Base-by-base conservation (phyloP, 306 rosid genomes). In the Fragaria nilgerrensis region DNA sequence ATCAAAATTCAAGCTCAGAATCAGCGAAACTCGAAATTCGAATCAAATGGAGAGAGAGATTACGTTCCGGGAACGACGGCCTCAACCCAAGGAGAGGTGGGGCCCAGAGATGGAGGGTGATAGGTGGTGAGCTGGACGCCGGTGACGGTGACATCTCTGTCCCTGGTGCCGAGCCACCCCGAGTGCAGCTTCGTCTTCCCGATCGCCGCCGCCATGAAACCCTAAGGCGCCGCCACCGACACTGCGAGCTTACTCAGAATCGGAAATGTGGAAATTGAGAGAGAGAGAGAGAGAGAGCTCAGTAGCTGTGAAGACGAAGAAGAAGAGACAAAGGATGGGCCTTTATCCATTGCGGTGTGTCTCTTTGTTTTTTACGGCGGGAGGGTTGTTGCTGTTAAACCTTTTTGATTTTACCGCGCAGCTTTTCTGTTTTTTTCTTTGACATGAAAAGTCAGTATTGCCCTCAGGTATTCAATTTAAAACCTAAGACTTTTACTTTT, bases 41-140 rank as follows among this genome's bases (percentile, higher is more conserved):
- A 48, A 43, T 56, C 47, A 71, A 11, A 49, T 5, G 47, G 68
- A 65, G 76, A 77, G 72, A 75, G 79, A 2, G 52, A 80, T 86
- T 94, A 92, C 98, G 98, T 92, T 90, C 97, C 98, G 34, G 98
- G 98, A 32, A 94, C 91, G 75, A 79, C 82, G 41, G 98, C 98
- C 68, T 86, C 73, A 82, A 92, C 88, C 98, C 98, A 94, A 7
- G 96, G 98, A 1, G 95, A 83, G 69, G 77, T 58, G 72, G 89
- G 77, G 58, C 82, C 75, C 44, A 70, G 36, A 44, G 92, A 70
- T 2, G 98, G 98, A 72, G 93, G 91, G 68, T 89, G 88, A 70
- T 97, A 84, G 2, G 97, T 89, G 74, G 98, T 92, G 84, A 94
- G 98, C 83, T 88, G 93, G 75, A 70, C 86, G 6, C 97, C 98